phyloP scores from a whole-genome alignment of 805 yeast species.

The Barnettozyma pratensis region DNA sequence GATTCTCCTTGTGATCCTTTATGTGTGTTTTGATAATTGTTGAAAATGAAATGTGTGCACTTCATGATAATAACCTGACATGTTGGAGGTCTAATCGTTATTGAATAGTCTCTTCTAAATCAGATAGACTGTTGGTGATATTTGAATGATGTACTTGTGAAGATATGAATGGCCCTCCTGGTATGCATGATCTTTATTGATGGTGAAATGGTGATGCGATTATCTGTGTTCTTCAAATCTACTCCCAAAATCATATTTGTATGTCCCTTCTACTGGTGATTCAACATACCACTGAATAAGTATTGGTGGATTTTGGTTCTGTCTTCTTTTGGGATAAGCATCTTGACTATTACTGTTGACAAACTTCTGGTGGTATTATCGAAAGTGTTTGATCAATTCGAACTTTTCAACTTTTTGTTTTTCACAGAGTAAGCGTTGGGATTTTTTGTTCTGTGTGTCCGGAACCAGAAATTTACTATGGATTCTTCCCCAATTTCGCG shows the following conservation, averaged over 20 bases:
- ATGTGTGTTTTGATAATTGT: too few relatives aligned
- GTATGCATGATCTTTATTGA: too few relatives aligned
- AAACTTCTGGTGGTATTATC: conserved; percentile 8
- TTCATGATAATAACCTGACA: too few relatives aligned
- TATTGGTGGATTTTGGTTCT: conserved; percentile 99
- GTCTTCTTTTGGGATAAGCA: conserved; percentile 99
- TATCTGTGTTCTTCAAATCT: not conserved
- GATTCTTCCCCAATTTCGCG: not conserved
- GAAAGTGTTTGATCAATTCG: conserved; percentile 1
- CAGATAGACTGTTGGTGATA: too few relatives aligned
- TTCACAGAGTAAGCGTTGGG: conserved; percentile 10
- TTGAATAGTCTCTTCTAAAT: too few relatives aligned
- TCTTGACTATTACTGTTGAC: conserved; percentile 30
- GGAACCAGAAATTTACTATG: conserved; percentile 7
- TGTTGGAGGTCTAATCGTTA: too few relatives aligned
- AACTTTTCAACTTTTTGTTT: conserved; percentile 20
- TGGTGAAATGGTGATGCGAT: too few relatives aligned
- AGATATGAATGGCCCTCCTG: too few relatives aligned
- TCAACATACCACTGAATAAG: conserved; percentile 92
- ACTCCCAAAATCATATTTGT: too few relatives aligned
- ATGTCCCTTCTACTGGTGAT: not conserved
- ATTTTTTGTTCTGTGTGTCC: conserved; percentile 16
- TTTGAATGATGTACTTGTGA: too few relatives aligned
- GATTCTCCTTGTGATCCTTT: too few relatives aligned
- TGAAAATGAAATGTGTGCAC: too few relatives aligned